Evolutionary conservation across 345 rosid species (phyloP), one percentile per base, ranked within the genome.

Genomic region (Linum usitatissimum): DNA sequence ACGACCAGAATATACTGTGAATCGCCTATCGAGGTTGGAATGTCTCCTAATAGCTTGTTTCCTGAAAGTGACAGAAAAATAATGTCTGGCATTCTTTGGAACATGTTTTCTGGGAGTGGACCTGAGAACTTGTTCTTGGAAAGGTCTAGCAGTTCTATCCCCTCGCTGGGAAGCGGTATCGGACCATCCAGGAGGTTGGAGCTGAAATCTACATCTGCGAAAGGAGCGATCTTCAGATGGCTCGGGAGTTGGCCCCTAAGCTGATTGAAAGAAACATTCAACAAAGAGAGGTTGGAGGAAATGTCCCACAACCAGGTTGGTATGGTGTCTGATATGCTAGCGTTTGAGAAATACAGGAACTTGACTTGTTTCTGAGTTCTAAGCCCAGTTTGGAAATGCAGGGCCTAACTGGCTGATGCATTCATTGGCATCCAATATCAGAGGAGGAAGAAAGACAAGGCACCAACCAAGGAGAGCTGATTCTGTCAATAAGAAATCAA

Each of bases 311-410:
- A 68, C 86, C 86, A 82, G 30, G 59, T 38, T 0, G 85, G 83
- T 51, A 85, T 73, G 20, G 75, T 63, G 53, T 70, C 90, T 19
- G 71, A 75, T 6, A 85, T 79, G 34, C 81, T 78, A 15, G 68
- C 77, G 68, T 81, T 81, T 56, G 66, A 66, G 42, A 85, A 65
- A 66, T 59, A 61, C 34, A 83, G 75, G n/a, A 14, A 68, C 68
- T 56, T 63, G 36, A 83, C 76, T 31, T 76, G 49, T 56, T 71
- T 83, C 64, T 82, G 91, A 71, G 77, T 71, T 61, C 73, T 81
- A 60, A 85, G 81, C 91, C 91, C 91, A 85, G 64, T 67, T 62
- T 3, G 91, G 86, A 65, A 85, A 85, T 4, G 38, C 54, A 57
- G 87, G 86, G 69, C 87, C 86, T 19, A 79, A 68, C 42, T 42